phyloP scores from a whole-genome alignment of 805 yeast genomes.

The Zygotorulaspora sp. region DNA sequence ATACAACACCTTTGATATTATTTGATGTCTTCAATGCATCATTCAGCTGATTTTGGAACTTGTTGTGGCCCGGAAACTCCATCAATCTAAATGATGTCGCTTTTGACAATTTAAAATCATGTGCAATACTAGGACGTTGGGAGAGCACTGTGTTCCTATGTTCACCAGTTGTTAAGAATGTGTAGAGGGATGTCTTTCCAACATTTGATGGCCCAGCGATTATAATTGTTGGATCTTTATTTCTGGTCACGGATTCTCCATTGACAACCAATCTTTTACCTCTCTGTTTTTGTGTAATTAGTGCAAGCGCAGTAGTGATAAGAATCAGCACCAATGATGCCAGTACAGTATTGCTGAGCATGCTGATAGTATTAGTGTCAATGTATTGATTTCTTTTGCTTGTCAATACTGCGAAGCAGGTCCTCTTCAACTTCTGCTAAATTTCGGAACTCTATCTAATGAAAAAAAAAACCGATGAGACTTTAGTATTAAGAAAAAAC shows the following conservation, averaged over 20 bases:
- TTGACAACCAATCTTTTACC: slow-evolving; percentile 13
- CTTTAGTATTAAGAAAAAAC: too few species aligned
- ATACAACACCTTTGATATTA: slow-evolving; percentile 62
- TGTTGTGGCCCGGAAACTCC: slow-evolving; percentile 88
- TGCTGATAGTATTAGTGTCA: too few species aligned
- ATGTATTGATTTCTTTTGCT: too few species aligned
- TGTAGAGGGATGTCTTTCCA: slow-evolving; percentile 63
- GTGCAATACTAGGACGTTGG: slow-evolving; percentile 43
- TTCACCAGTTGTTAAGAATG: slow-evolving; percentile 31
- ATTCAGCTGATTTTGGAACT: slow-evolving; percentile 54
- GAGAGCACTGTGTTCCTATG: slow-evolving; percentile 45
- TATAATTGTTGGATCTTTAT: slow-evolving; percentile 48
- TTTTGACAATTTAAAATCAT: slow-evolving; percentile 35
- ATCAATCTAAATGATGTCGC: slow-evolving; percentile 47
- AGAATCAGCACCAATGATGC: slow-evolving; percentile 18
- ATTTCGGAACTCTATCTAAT: slow-evolving; percentile 6
- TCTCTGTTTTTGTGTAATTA: slow-evolving; percentile 16
- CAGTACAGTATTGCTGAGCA: slow-evolving; percentile 17
- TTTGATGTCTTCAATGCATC: slow-evolving; percentile 43
- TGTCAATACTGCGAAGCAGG: too few species aligned
- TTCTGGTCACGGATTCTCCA: slow-evolving; percentile 11
- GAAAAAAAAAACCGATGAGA: slow-evolving; percentile 11
- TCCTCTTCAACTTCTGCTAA: slow-evolving; percentile 8
- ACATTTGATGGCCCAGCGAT: slow-evolving; percentile 59
- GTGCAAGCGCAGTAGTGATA: slow-evolving; percentile 18